Conservation (phyloP, 768 basidiomycete species). For the Peribolospora baueri region DNA sequence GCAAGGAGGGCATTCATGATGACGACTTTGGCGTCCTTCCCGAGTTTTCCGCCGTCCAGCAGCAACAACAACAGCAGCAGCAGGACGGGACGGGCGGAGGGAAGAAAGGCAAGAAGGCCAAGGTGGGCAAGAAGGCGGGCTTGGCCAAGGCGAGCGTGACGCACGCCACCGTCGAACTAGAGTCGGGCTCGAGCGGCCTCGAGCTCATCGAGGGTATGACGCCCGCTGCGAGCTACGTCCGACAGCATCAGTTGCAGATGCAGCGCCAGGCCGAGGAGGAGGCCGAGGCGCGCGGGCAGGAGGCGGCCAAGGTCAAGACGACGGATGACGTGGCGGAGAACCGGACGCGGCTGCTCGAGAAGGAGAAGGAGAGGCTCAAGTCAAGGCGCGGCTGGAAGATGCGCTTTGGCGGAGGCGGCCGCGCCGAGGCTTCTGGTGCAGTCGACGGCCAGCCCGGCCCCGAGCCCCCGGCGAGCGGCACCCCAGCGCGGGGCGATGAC, state of each 20-base stretch:
- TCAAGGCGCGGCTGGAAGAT: slow-evolving; percentile 1
- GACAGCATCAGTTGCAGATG: slow-evolving; percentile 16
- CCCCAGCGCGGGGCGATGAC: background rate
- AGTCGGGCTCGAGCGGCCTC: slow-evolving; percentile 26
- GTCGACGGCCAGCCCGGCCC: background rate
- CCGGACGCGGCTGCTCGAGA: slow-evolving; percentile 6
- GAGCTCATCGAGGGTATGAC: slow-evolving; percentile 31
- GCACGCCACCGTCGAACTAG: slow-evolving; percentile 63
- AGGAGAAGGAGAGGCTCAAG: slow-evolving; percentile 12
- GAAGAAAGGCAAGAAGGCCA: slow-evolving; percentile 14
- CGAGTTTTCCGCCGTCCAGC: background rate
- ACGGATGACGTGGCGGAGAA: slow-evolving; percentile 21
- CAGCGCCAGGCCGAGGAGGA: slow-evolving; percentile 16
- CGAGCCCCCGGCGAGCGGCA: background rate
- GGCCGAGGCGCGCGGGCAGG: slow-evolving; percentile 17
- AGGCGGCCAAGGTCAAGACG: slow-evolving; percentile 26
- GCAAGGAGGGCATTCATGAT: slow-evolving; percentile 20
- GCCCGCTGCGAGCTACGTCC: slow-evolving; percentile 26
- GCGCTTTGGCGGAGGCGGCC: background rate
- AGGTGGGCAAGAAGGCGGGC: slow-evolving; percentile 36
- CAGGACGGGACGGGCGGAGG: slow-evolving; percentile 1
- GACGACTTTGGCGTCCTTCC: slow-evolving; percentile 6
- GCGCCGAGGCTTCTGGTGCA: background rate
- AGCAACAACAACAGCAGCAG: too few species aligned
- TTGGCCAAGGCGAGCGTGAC: slow-evolving; percentile 48